Evolutionary conservation across 2,329 filamentous ascomycete genomes (phyloP).

Genomic region (Pyrenophora tritici-repentis): DNA sequence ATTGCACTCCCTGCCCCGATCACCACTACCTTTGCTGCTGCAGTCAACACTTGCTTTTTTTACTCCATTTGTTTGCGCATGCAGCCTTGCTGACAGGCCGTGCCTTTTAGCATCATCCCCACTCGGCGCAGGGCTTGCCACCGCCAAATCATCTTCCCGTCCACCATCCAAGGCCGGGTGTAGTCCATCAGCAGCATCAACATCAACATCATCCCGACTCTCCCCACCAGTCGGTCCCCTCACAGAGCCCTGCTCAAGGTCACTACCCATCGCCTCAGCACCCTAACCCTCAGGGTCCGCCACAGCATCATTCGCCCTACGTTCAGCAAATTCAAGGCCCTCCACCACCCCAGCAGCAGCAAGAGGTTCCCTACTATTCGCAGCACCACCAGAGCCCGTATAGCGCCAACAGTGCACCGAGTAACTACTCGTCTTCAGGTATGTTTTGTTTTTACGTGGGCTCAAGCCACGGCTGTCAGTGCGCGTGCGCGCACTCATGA

Average conservation of each 20-base stretch:
- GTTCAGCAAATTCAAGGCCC: slow-evolving; percentile 67
- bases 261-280: slow-evolving; percentile 72
- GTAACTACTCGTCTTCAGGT: slow-evolving; percentile 79
- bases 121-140: slow-evolving; percentile 75
- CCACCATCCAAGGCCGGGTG: slow-evolving; percentile 72
- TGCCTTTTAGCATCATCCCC: slow-evolving; percentile 70
- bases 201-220: slow-evolving; percentile 62
- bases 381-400: slow-evolving; percentile 84
- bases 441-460: slow-evolving; percentile 22
- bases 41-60: slow-evolving; percentile 14
- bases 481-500: slow-evolving; percentile 16
- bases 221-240: slow-evolving; percentile 62
- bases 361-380: slow-evolving; percentile 75
- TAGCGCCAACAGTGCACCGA: slow-evolving; percentile 78
- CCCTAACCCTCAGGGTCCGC: slow-evolving; percentile 60
- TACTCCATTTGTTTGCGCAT: slow-evolving; percentile 12
- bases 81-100: slow-evolving; percentile 37
- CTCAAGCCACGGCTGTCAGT: slow-evolving; percentile 11
- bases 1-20: slow-evolving; percentile 24
- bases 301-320: slow-evolving; percentile 64
- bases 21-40: slow-evolving; percentile 8
- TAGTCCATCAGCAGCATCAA: slow-evolving; percentile 60
- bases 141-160: slow-evolving; percentile 60
- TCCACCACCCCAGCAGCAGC: slow-evolving; percentile 58
- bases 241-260: slow-evolving; percentile 61